A percentile compares a stretch with the other conserved stretches of the same genome.
These are phyloP conservation scores for Ogataea pignaliae DNA, from an alignment of 805 yeast genomes.

Conservation along the genomic window DNA sequence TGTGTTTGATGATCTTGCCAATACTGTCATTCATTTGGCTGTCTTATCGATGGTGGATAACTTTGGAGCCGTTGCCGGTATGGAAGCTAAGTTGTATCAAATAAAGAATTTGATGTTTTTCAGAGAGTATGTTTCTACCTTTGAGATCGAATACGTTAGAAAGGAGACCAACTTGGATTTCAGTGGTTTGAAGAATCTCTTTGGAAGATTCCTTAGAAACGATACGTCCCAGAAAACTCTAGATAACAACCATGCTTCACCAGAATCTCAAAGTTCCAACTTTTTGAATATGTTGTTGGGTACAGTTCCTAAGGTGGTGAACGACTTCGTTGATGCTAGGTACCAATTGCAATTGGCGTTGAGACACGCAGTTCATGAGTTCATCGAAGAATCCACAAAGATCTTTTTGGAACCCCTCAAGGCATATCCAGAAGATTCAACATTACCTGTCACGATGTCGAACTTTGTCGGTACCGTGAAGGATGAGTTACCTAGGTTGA, in stretches of 20 bases:
- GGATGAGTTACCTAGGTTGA: constrained; percentile 52
- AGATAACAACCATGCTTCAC: constrained; percentile 18
- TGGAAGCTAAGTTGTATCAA: constrained; percentile 61
- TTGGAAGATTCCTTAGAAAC: constrained; percentile 30
- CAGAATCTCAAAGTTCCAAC: constrained; percentile 7
- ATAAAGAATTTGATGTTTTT: constrained; percentile 69
- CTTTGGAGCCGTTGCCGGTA: constrained; percentile 43
- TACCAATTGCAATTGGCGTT: constrained; percentile 70
- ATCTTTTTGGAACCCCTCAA: constrained; percentile 46
- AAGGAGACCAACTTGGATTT: constrained; percentile 77
- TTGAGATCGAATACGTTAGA: constrained; percentile 74
- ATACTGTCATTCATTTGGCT: constrained; percentile 76
- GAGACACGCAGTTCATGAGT: constrained; percentile 62
- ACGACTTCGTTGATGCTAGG: constrained; percentile 74
- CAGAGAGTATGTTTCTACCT: constrained; percentile 61
- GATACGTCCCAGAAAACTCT: constrained; percentile 16
- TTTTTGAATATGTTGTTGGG: constrained; percentile 35
- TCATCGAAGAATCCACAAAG: constrained; percentile 54
- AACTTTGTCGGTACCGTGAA: constrained; percentile 47
- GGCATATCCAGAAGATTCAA: constrained; percentile 12
- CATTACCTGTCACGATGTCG: constrained; percentile 15
- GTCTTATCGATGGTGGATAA: constrained; percentile 57
- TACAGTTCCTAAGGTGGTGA: constrained; percentile 73
- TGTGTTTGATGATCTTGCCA: constrained; percentile 87
- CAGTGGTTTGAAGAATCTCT: constrained; percentile 58